Evolutionary conservation across 2,329 filamentous ascomycete genomes (phyloP).

Genomic region (Colletotrichum sp.): DNA sequence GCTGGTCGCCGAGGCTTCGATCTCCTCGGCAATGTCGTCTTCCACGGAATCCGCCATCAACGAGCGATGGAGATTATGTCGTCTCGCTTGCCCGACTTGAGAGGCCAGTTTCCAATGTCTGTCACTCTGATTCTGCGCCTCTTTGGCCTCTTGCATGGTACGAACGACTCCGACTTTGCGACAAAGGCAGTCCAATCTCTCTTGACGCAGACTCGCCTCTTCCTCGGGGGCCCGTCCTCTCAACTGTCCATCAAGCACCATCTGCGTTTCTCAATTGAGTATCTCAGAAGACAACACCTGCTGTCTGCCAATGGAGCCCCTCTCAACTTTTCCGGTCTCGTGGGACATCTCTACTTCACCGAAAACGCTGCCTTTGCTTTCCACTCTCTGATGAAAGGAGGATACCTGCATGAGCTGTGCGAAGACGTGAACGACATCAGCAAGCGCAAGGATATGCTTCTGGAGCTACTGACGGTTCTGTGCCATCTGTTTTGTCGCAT

Average conservation of each 20-base stretch:
- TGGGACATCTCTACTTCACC: conserved; percentile 77
- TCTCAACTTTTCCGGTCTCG: conserved; percentile 73
- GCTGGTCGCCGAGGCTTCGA: conserved; percentile 83
- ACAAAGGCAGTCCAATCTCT: conserved; percentile 68
- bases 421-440: conserved; percentile 49
- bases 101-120: conserved; percentile 79
- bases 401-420: conserved; percentile 71
- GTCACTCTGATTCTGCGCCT: conserved; percentile 74
- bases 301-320: conserved; percentile 66
- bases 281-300: conserved; percentile 71
- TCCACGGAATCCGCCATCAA: conserved; percentile 65
- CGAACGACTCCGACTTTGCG: conserved; percentile 66
- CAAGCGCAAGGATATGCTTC: conserved; percentile 53
- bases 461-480: conserved; percentile 71
- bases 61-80: conserved; percentile 74
- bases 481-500: conserved; percentile 72
- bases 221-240: conserved; percentile 71
- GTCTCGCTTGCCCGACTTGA: conserved; percentile 74
- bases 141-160: conserved; percentile 70
- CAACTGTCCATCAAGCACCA: conserved; percentile 77
- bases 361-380: conserved; percentile 80
- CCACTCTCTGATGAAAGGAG: conserved; percentile 73
- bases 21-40: conserved; percentile 80
- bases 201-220: conserved; percentile 72
- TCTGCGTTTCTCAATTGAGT: conserved; percentile 81